A percentile compares a stretch with the other conserved stretches of the same genome.
Evolutionary conservation across 176 grass and related monocot species (phyloP).

Genomic region (Echinochloa phyllopogon): DNA sequence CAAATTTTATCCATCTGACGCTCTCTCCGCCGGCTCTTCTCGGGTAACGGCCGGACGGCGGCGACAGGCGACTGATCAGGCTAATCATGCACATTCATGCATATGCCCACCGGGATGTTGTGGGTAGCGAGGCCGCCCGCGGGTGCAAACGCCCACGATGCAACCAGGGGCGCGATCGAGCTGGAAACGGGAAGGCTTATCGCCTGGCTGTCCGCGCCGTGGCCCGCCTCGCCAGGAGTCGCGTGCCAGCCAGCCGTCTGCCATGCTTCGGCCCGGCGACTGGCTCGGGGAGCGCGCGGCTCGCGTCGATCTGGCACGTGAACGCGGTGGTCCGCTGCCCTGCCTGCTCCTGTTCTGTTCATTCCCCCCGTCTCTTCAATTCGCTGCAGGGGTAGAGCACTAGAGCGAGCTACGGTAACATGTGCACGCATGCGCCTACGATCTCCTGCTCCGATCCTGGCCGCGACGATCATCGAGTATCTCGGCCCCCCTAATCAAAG

Average conservation of each 20-base stretch:
- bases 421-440: background rate
- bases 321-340: constrained; percentile 42
- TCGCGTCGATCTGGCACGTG: constrained; percentile 21
- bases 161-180: background rate
- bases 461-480: background rate
- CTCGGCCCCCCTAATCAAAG: background rate
- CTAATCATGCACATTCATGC: too few relatives aligned
- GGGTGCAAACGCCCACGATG: too few relatives aligned
- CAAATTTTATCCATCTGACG: background rate
- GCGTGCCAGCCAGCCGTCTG: background rate
- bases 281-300: background rate
- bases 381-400: background rate
- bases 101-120: too few relatives aligned
- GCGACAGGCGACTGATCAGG: too few relatives aligned
- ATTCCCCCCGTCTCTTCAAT: background rate
- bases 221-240: background rate
- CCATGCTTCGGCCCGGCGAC: background rate
- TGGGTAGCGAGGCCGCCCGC: too few relatives aligned
- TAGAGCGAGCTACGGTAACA: background rate
- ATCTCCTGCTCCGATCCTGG: background rate
- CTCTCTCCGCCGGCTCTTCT: background rate
- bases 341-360: background rate
- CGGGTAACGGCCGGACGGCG: background rate
- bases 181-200: background rate
- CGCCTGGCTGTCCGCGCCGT: background rate